Evolutionary conservation across 164 flowering plant species (phyloP), one percentile per base, ranked within the genome.

Genomic region (Litsea cubeba): DNA sequence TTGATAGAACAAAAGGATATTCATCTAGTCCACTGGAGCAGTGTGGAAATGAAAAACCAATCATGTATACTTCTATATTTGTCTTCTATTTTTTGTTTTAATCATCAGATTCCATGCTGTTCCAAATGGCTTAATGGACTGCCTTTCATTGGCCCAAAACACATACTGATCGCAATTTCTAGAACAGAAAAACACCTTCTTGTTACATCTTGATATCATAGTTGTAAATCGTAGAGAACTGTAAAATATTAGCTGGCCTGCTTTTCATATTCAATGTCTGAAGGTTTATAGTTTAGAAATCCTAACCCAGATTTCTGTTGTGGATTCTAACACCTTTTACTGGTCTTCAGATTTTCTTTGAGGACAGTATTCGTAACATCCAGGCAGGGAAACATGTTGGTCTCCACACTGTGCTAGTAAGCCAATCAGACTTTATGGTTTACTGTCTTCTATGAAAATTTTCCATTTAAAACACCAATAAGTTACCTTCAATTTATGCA

Each of bases 391-490:
- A 94, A 80, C 81, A 72, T 1, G 40, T 85, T 70, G 94, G 92
- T 58, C 97, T 94, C 49, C 89, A 88, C 65, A 94, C 98, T 25
- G 98, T 96, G 18, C 78, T 88, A 86, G 99, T 96, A 85, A 85
- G 88, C 51, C 51, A 5, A 66, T 17, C 40, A 17, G n/a, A 50
- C 22, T 32, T 67, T 24, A 67, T 4, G 1, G 11, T 67, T 3
- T 67, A 12, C 2, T 1, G 60, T 14, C 25, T 14, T 46, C n/a
- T 17, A 40, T 40, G 46, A 40, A 40, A 40, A 0, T 8, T n/a
- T 40, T 68, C 30, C 14, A 12, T 20, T n/a, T 15, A 40, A n/a
- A 17, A 35, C 2, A 17, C 23, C 3, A 7, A 23, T 40, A n/a
- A 1, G 20, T 15, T 22, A 3, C 40, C 4, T 68, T 40, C 18